phyloP scores from a whole-genome alignment of 2,329 filamentous ascomycete genomes.

The Pseudogymnoascus pannorum region DNA sequence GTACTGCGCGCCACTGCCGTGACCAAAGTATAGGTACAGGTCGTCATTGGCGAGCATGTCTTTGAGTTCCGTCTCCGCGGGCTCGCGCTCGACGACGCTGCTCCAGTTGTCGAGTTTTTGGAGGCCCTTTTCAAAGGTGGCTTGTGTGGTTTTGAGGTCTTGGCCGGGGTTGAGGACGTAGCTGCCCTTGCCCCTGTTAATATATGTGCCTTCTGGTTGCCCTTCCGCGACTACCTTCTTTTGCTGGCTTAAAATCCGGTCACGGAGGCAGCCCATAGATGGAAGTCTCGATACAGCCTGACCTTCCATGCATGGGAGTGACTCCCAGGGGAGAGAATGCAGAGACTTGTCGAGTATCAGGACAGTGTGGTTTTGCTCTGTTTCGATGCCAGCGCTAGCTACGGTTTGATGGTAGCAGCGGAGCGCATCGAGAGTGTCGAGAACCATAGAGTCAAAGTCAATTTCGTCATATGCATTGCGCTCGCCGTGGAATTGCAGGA shows the following conservation, averaged over 20 bases:
- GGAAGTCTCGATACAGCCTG: slow-evolving; percentile 80
- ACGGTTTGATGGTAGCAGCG: slow-evolving; percentile 61
- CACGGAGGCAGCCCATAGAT: slow-evolving; percentile 73
- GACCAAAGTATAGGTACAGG: slow-evolving; percentile 87
- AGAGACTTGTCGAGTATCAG: slow-evolving; percentile 86
- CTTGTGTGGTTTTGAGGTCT: slow-evolving; percentile 74
- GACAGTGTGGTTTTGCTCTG: slow-evolving; percentile 62
- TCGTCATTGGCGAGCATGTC: slow-evolving; percentile 56
- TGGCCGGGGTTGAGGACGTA: slow-evolving; percentile 87
- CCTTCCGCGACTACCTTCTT: slow-evolving; percentile 12
- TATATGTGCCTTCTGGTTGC: slow-evolving; percentile 42
- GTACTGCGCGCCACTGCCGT: slow-evolving; percentile 91
- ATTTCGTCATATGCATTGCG: slow-evolving; percentile 96
- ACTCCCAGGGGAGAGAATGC: slow-evolving; percentile 94
- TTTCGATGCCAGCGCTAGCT: slow-evolving; percentile 28
- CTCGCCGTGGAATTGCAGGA: slow-evolving; percentile 94
- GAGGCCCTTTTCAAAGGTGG: slow-evolving; percentile 63
- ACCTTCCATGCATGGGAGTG: slow-evolving; percentile 73
- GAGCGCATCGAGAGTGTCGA: slow-evolving; percentile 81
- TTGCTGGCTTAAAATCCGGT: slow-evolving; percentile 51
- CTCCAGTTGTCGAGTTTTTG: slow-evolving; percentile 61
- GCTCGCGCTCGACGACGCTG: slow-evolving; percentile 59
- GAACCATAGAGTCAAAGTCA: slow-evolving; percentile 85
- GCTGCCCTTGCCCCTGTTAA: slow-evolving; percentile 49
- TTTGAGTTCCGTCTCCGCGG: slow-evolving; percentile 72